phyloP scores from a whole-genome alignment of 441 rosid species.

The Geranium incanum region DNA sequence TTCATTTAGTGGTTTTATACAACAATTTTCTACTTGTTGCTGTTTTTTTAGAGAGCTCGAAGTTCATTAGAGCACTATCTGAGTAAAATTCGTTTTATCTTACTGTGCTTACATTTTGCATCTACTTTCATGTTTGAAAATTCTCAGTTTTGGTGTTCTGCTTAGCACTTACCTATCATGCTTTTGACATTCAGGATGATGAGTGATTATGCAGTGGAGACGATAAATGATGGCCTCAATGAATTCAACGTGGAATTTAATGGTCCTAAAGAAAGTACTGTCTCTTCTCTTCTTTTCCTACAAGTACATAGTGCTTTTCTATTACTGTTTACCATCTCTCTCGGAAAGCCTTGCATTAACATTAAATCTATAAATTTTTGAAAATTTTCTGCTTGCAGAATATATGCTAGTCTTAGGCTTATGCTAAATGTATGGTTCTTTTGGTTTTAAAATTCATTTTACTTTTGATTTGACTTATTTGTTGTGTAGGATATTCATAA shows the following conservation, averaged over 20 bases:
- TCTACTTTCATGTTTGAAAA: neutral
- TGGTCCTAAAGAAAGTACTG: constrained; percentile 71
- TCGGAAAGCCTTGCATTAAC: neutral
- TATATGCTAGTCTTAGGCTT: neutral
- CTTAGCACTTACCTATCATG: neutral
- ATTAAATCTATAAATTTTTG: neutral
- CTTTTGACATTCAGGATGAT: constrained; percentile 49
- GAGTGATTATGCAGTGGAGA: constrained; percentile 70
- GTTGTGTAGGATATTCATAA: neutral
- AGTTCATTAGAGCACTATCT: no score
- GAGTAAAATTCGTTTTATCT: neutral
- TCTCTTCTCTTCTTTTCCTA: constrained; percentile 20
- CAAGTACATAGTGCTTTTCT: neutral
- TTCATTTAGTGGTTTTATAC: no score
- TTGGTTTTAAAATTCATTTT: neutral
- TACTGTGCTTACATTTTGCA: neutral
- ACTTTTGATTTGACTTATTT: neutral
- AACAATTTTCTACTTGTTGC: neutral
- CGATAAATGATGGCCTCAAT: constrained; percentile 59
- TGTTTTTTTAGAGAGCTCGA: no score
- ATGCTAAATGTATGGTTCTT: constrained; percentile 1
- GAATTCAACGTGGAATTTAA: constrained; percentile 67
- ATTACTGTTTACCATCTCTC: neutral
- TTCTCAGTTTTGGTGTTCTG: neutral
- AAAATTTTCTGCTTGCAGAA: neutral